Base-by-base conservation (phyloP, 164 flowering plant genomes). In the Umbellularia californica region DNA sequence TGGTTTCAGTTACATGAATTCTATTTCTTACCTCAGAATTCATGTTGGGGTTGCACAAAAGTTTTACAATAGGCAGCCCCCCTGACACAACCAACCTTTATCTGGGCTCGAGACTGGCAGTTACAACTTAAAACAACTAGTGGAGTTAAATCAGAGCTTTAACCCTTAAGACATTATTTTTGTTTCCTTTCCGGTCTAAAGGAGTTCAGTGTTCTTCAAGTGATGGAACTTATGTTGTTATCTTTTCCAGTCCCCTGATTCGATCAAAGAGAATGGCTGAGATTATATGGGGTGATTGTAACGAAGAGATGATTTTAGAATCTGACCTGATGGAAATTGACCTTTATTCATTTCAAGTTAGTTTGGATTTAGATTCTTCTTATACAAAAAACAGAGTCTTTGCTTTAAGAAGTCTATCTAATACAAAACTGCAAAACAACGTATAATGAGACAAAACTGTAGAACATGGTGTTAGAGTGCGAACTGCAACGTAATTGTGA, bases 181-280 rank as follows among this genome's bases (percentile, higher is more conserved):
- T 28, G 10, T 69, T 35, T 41, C 15, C 20, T 51, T 60, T 72
- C 47, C 3, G 10, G 20, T 58, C 52, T 28, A 12, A 4, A 30
- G 58, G 30, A 50, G 2, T 70, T 5, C 7, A 66, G 0, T 14
- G 24, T 55, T 55, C 9, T 58, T 25, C 50, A 19, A 2, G 19
- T 50, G 28, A 27, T 12, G 22, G 15, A 64, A 20, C 71, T 14
- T 28, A 35, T 35, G 67, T 78, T 74, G 63, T 64, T 66, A 33
- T 50, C 47, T 66, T 28, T 72, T 84, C 24, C 85, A 93, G 99
- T 77, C 97, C 97, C 30, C 76, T 95, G 74, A 82, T 12, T 72
- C 83, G 97, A 76, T 93, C 99, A 52, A 91, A 88, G 83, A 89
- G 88, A 82, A 95, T 97, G 5, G 99, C 99, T 69, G 99, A 93